Evolutionary conservation across 441 rosid species (phyloP).

Genomic region (Gossypium gossypioides): DNA sequence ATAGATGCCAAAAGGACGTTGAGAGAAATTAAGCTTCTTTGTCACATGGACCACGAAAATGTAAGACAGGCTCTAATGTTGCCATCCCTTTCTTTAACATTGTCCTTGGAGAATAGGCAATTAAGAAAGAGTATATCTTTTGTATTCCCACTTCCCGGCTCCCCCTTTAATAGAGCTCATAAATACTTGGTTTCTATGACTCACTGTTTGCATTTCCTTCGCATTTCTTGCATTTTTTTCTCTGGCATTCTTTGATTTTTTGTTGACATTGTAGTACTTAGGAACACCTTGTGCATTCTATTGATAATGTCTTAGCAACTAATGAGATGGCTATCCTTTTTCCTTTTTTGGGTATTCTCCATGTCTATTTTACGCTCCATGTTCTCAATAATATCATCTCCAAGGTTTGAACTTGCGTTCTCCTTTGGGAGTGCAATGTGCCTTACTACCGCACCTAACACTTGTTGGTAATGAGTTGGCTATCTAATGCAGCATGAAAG

Average conservation of each 20-base stretch:
- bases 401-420: too few relatives aligned
- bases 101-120: background rate
- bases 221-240: background rate
- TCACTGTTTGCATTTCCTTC: background rate
- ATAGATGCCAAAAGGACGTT: slow-evolving; percentile 46
- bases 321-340: background rate
- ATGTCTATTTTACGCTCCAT: too few relatives aligned
- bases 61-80: slow-evolving; percentile 19
- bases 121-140: background rate
- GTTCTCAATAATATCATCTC: too few relatives aligned
- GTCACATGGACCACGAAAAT: slow-evolving; percentile 58
- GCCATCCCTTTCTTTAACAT: background rate
- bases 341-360: too few relatives aligned
- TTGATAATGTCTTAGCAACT: background rate
- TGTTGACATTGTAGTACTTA: background rate
- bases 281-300: background rate
- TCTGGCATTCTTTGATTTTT: background rate
- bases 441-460: too few relatives aligned
- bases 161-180: background rate
- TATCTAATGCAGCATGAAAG: background rate
- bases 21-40: slow-evolving; percentile 66
- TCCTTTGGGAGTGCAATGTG: too few relatives aligned
- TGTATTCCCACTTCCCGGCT: background rate
- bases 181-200: background rate
- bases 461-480: background rate